phyloP scores from a whole-genome alignment of 495 filamentous ascomycete genomes.

The Immersiella caudata region DNA sequence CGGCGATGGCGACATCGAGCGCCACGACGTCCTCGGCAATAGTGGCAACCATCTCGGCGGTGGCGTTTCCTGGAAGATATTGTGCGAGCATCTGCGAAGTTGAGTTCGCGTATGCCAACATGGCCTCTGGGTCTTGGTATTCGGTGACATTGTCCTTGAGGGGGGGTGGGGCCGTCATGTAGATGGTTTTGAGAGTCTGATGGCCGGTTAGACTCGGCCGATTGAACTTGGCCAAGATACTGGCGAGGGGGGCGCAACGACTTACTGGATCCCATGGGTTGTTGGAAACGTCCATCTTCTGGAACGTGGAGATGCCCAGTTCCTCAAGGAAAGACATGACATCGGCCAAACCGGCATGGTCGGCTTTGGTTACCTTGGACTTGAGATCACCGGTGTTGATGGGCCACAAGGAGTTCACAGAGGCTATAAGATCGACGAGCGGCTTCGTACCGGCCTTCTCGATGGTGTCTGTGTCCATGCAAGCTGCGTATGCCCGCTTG shows the following conservation, averaged over 20 bases:
- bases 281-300: neutral
- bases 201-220: neutral
- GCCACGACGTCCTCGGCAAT: neutral
- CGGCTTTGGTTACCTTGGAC: neutral
- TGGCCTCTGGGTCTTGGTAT: neutral
- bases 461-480: slow-evolving; percentile 9
- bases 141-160: neutral
- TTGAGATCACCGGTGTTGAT: neutral
- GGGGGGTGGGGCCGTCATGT: too few species aligned
- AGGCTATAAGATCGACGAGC: neutral
- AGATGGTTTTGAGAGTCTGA: neutral
- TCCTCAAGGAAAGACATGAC: slow-evolving; percentile 3
- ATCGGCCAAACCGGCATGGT: neutral
- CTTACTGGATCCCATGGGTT: neutral
- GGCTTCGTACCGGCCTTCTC: neutral
- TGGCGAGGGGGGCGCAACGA: neutral
- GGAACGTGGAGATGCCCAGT: neutral
- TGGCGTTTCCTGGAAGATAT: neutral
- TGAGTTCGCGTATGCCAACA: neutral
- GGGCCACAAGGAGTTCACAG: neutral
- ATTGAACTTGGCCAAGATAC: neutral
- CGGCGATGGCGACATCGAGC: neutral
- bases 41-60: neutral
- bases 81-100: neutral
- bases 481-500: slow-evolving; percentile 42